Conservation (phyloP, 176 grass and related monocot species). For the Tillandsia fasciculata region DNA sequence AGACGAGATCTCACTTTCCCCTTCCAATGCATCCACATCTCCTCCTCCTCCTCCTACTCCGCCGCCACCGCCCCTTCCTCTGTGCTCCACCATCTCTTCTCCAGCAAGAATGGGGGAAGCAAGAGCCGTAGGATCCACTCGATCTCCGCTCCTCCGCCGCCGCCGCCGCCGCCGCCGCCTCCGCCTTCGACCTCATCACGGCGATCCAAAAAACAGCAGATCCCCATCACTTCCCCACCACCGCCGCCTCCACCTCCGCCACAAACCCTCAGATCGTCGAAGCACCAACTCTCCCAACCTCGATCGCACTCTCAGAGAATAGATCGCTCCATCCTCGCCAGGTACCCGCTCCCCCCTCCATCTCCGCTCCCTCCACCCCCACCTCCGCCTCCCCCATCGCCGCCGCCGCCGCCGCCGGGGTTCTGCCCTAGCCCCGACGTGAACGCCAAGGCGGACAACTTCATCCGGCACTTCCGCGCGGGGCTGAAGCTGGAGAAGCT, state of each 20-base stretch:
- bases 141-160: conserved; percentile 1
- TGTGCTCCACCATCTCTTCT: conserved; percentile 64
- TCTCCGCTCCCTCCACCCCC: conserved; percentile 53
- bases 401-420: conserved; percentile 18
- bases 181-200: conserved; percentile 10
- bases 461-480: conserved; percentile 59
- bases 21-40: conserved; percentile 18
- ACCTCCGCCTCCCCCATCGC: conserved; percentile 31
- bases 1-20: conserved; percentile 34
- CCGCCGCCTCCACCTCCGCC: conserved; percentile 11
- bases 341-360: conserved; percentile 27
- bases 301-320: background rate
- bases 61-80: conserved; percentile 49
- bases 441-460: conserved; percentile 75
- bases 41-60: conserved; percentile 28
- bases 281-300: background rate
- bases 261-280: too few relatives aligned
- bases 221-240: background rate
- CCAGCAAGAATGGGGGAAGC: conserved; percentile 48
- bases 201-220: conserved; percentile 33
- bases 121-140: conserved; percentile 72
- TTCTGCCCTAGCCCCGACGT: conserved; percentile 93
- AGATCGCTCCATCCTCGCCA: conserved; percentile 16
- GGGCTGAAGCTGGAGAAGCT: conserved; percentile 84
- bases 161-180: conserved; percentile 38